Evolutionary conservation across 1,284 basidiomycete species (phyloP).

Genomic region (Wolfiporia cocos): DNA sequence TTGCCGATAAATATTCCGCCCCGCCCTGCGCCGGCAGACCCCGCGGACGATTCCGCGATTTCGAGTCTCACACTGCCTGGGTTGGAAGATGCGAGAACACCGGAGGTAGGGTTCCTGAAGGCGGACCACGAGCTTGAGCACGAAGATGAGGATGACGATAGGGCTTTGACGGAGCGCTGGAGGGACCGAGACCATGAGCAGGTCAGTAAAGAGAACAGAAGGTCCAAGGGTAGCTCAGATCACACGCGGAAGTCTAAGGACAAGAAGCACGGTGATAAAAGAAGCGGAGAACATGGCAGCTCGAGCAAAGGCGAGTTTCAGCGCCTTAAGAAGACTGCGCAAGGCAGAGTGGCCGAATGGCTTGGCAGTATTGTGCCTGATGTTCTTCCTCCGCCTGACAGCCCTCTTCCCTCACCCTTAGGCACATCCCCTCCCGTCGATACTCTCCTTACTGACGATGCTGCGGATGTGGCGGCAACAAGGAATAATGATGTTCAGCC

Average conservation of each 20-base stretch:
- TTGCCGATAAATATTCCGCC: conserved; percentile 42
- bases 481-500: too few species aligned
- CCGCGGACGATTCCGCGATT: conserved; percentile 63
- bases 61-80: conserved; percentile 69
- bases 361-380: conserved; percentile 55
- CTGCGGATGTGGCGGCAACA: conserved; percentile 59
- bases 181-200: conserved; percentile 4
- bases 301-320: conserved; percentile 27
- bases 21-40: conserved; percentile 28
- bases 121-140: neutral
- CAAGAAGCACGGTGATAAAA: conserved; percentile 17
- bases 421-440: conserved; percentile 10
- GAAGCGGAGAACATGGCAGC: conserved; percentile 10
- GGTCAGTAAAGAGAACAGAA: conserved; percentile 19
- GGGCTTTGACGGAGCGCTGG: conserved; percentile 3
- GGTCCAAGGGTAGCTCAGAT: conserved; percentile 14
- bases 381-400: conserved; percentile 30
- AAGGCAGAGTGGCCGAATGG: conserved; percentile 74
- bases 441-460: too few species aligned
- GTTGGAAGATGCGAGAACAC: conserved; percentile 21
- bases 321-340: conserved; percentile 44
- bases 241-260: conserved; percentile 9
- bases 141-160: conserved; percentile 5
- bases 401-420: conserved; percentile 15
- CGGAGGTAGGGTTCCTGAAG: conserved; percentile 11